Evolutionary conservation across 2,329 filamentous ascomycete genomes (phyloP), one percentile per base, ranked within the genome.

Genomic region (Aspergillus tubingensis): DNA sequence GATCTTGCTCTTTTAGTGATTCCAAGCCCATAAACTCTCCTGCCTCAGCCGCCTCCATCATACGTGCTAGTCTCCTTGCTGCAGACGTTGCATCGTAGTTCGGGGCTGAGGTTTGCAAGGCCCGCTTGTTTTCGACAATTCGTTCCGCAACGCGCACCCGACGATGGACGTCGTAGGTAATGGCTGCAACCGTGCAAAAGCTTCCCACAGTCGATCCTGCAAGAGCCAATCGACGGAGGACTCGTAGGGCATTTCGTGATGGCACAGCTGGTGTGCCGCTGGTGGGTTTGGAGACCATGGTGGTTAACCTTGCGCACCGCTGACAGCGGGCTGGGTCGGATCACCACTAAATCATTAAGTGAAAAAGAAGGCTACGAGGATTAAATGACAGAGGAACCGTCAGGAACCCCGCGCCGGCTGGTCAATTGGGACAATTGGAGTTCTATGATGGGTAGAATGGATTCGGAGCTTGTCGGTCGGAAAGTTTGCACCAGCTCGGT

Each of bases 1-100:
- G 54, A 41, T 70, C 67, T 56, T 70, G 65, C 58, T 69, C 59
- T 49, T 74, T 76, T 64, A 75, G 66, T 19, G 75, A 75, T 8
- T 73, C 74, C 50, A 79, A 52, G 0, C 77, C 75, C 58, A 74
- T 70, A 44, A 79, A 79, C 21, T 80, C 76, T 1, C 77, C 78
- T 2, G 75, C 74, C 60, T 80, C 79, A 2, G 79, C 78, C 3
- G 77, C 76, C 50, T 78, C 77, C 62, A 80, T 76, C 76, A 80
- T 79, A 10, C 69, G 68, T 6, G 74, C 72, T 8, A 80, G 67
- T 39, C 74, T 69, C 44, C 63, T 70, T 19, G 76, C 73, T 13
- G 76, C 72, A 43, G 72, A 68, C 21, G 72, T 74, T 50, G 77
- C 73, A 76, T 76, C 70, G 67, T 78, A 79, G 52, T 76, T 76